These are phyloP conservation scores for Truncatella angustata DNA, from an alignment of 2,329 filamentous ascomycete genomes.

Conservation along the genomic window DNA sequence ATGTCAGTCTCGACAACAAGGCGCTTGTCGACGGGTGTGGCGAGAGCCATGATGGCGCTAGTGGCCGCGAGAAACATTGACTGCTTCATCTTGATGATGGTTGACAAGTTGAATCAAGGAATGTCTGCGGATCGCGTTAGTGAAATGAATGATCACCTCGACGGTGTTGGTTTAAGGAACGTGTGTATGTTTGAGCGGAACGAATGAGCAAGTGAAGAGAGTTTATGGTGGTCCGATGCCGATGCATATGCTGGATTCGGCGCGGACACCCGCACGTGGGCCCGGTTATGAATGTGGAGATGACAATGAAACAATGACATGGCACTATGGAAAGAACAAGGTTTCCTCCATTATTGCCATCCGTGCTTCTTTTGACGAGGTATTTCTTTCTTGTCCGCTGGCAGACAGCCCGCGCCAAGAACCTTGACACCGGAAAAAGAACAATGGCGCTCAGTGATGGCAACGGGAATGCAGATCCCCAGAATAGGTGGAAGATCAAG, in stretches of 20 bases:
- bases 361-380: neutral
- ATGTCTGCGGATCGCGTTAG: slow-evolving; percentile 8
- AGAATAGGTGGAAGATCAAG: too few relatives aligned
- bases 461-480: too few relatives aligned
- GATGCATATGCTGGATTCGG: neutral
- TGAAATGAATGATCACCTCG: neutral
- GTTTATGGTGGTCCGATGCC: neutral
- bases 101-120: slow-evolving; percentile 4
- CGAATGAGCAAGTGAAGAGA: neutral
- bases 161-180: neutral
- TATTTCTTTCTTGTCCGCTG: too few relatives aligned
- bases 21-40: slow-evolving; percentile 31
- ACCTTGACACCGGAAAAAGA: neutral
- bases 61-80: slow-evolving; percentile 33
- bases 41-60: slow-evolving; percentile 31
- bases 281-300: neutral
- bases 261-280: neutral
- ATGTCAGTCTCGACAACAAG: slow-evolving; percentile 28
- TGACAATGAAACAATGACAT: neutral
- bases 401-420: neutral
- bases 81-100: slow-evolving; percentile 35
- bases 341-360: neutral
- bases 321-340: neutral
- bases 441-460: neutral
- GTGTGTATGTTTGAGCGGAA: neutral